A percentile compares a stretch with the other conserved stretches of the same genome.
phyloP scores from a whole-genome alignment of 768 basidiomycete species.

The Tephrocybe sp. region DNA sequence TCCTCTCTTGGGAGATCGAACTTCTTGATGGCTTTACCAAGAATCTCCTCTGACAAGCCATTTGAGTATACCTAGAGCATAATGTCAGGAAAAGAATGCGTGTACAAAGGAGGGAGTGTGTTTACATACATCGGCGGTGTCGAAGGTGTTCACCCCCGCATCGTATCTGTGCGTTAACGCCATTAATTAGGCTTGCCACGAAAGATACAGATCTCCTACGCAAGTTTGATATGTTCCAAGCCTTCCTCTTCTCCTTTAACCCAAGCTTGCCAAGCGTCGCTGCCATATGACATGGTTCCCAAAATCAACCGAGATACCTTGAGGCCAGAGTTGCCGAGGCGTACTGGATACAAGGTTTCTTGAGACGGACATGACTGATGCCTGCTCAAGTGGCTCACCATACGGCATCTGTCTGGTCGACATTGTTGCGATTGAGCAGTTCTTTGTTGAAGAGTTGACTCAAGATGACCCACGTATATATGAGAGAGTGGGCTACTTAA shows the following conservation, averaged over 20 bases:
- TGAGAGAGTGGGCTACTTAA: too few species aligned
- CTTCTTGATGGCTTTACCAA: conserved; percentile 72
- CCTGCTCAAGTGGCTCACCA: too few species aligned
- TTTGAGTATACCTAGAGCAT: conserved; percentile 62
- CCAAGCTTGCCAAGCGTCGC: conserved; percentile 50
- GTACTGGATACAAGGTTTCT: conserved; percentile 41
- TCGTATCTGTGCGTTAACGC: conserved; percentile 40
- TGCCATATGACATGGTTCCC: conserved; percentile 63
- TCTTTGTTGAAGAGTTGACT: too few species aligned
- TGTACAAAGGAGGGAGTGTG: not conserved
- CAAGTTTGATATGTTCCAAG: conserved; percentile 51
- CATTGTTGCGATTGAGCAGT: too few species aligned
- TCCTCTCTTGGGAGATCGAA: conserved; percentile 69
- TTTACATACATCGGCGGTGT: conserved; percentile 40
- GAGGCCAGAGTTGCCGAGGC: conserved; percentile 51
- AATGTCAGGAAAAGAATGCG: not conserved
- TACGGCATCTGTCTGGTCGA: too few species aligned
- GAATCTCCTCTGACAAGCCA: conserved; percentile 61
- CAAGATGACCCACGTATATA: too few species aligned
- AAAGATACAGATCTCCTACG: conserved; percentile 26
- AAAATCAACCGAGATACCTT: conserved; percentile 68
- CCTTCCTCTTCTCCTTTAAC: conserved; percentile 47
- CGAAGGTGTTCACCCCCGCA: conserved; percentile 64
- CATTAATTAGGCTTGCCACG: too few species aligned
- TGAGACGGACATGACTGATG: too few species aligned